Evolutionary conservation across 177 flowering plant genomes (phyloP), one percentile per base, ranked within the genome.

Genomic region (Vitis hybrid): DNA sequence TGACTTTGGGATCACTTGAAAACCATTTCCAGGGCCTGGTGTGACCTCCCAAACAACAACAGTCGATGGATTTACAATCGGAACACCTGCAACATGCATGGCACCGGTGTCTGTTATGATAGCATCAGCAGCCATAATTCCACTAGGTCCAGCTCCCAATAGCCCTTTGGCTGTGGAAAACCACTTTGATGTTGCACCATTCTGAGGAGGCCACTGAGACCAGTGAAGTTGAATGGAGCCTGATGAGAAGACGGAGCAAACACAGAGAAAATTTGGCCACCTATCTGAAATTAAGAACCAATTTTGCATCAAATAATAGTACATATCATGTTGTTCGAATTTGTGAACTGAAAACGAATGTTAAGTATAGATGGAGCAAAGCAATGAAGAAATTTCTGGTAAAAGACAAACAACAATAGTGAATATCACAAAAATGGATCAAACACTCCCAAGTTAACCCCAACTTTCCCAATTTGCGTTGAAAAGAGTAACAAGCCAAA

Each of bases 71-170:
- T 96, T 96, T 14, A 93, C 97, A 78, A 96, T 92, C 64, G 99
- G 99, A 79, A 96, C 98, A 74, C 99, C 99, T 32, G 99, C 99
- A 26, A 96, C 97, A 80, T 93, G 98, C 93, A 96, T 71, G 74
- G 97, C 90, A 66, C 99, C 99, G 51, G 89, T 82, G 69, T 96
- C 99, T 57, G 98, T 96, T 70, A 96, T 81, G 56, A 96, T 93
- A n/a, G 94, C 99, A 88, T 96, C 99, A 76, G 95, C 99, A 74
- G 98, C 99, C 98, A 93, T 93, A 68, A 96, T 96, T 59, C 99
- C 99, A 80, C 99, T 96, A 48, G 99, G 99, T 18, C 99, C 99
- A 73, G 98, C 97, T 79, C 99, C 99, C 80, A 96, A 75, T 30
- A 96, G 84, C 58, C 98, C 98, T 84, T 93, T 96, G 76, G 94